Evolutionary conservation across 371 early-diverging fungal genomes (phyloP), one percentile per base, ranked within the genome.

Genomic region (Mucor indicus): DNA sequence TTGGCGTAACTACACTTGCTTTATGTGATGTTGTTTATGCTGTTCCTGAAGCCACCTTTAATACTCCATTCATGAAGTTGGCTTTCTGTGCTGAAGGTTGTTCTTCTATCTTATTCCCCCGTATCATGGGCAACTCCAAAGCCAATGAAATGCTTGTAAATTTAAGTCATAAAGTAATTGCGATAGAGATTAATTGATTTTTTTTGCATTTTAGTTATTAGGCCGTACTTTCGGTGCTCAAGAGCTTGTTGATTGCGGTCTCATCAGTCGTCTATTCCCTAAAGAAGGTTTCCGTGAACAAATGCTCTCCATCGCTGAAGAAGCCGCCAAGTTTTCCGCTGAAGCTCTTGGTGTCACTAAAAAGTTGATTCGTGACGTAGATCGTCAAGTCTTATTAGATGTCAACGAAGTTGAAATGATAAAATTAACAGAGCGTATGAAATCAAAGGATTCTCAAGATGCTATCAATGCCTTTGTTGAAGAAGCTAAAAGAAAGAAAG

Each of bases 21-120:
- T 74, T 86, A 8, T 85, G 83, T 59, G 89, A 89, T 64, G 77
- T 86, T 13, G 76, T 87, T 16, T 84, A 85, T 39, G 49, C 84
- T 3, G 71, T 73, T 7, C 74, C 80, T 23, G 67, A 81, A 24
- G 81, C 84, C 7, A 79, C 80, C 4, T 85, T 83, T 53, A 62
- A 52, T 19, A 83, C 84, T 5, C 86, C 86, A 13, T 85, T 84
- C 50, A 85, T 85, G 86, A 72, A 81, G 43, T 58, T 84, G 19
- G 83, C 71, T n/a, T 80, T 84, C 52, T 84, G 84, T 48, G 84
- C 82, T 13, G 86, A 85, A 61, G 86, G 80, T 17, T 79, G 82
- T 60, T 83, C 83, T 3, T 78, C 80, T 9, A 43, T 75, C n/a
- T 47, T 77, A 16, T 83, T 85, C 42, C 86, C 85, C 36, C 59